These are phyloP conservation scores for Tricholoma furcatifolium DNA, from an alignment of 768 basidiomycete species.

Conservation along the genomic window DNA sequence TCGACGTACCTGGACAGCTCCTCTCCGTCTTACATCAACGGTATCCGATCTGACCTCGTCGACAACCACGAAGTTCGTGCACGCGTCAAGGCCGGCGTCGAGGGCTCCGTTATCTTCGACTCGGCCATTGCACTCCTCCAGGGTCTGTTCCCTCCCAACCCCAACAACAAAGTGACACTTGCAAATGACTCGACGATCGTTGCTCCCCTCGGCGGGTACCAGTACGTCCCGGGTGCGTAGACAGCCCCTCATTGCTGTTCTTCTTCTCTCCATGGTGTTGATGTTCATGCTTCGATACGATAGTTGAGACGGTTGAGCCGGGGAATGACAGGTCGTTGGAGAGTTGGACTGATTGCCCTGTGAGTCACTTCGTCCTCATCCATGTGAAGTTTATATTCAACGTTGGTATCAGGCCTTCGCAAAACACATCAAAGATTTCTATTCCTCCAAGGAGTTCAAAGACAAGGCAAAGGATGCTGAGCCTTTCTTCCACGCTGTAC, in stretches of 20 bases:
- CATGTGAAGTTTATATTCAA: not conserved
- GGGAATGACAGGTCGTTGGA: slow-evolving; percentile 81
- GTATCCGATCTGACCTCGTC: slow-evolving; percentile 65
- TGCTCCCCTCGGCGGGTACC: slow-evolving; percentile 80
- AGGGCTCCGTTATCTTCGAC: slow-evolving; percentile 86
- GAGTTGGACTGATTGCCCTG: slow-evolving; percentile 67
- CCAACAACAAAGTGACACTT: slow-evolving; percentile 67
- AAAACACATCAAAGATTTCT: slow-evolving; percentile 59
- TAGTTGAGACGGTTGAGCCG: slow-evolving; percentile 86
- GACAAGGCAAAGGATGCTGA: slow-evolving; percentile 50
- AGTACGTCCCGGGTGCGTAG: slow-evolving; percentile 73
- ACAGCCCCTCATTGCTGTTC: not conserved
- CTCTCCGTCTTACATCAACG: slow-evolving; percentile 69
- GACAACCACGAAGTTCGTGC: slow-evolving; percentile 73
- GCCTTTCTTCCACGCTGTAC: slow-evolving; percentile 64
- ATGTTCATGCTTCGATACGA: slow-evolving; percentile 1
- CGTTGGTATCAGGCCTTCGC: slow-evolving; percentile 50
- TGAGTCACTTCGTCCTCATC: slow-evolving; percentile 18
- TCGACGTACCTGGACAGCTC: slow-evolving; percentile 62
- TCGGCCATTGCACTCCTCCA: slow-evolving; percentile 83
- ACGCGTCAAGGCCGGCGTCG: slow-evolving; percentile 80
- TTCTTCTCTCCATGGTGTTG: too few relatives aligned
- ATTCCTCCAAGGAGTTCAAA: slow-evolving; percentile 68
- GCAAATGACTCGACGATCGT: slow-evolving; percentile 74
- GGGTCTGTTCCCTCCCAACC: slow-evolving; percentile 82